Percentiles rank a stretch among this genome's conserved stretches.
These are phyloP conservation scores for Telfairia occidentalis DNA, from an alignment of 331 rosid species.

Conservation along the genomic window DNA sequence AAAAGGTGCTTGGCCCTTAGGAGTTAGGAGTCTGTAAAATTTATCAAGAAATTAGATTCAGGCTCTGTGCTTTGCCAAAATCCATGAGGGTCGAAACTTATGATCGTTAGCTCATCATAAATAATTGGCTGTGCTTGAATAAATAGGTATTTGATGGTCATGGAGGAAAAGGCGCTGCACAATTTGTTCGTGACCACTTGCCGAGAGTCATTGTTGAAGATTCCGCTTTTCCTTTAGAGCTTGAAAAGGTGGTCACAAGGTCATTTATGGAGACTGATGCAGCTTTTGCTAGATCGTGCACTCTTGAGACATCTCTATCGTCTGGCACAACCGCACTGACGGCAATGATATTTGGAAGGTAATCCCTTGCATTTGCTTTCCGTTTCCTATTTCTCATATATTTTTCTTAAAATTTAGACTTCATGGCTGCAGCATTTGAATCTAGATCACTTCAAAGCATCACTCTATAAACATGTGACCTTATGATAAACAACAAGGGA, in stretches of 20 bases:
- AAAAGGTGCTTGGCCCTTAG: not conserved
- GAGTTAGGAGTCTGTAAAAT: not conserved
- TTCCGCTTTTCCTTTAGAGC: conserved; percentile 66
- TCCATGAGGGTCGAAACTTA: not conserved
- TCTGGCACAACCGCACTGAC: conserved; percentile 94
- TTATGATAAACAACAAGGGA: not conserved
- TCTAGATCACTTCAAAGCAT: not conserved
- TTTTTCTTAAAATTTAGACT: not conserved
- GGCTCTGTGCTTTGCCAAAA: not conserved
- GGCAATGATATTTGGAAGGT: conserved; percentile 87
- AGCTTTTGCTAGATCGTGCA: conserved; percentile 55
- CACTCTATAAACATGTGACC: not conserved
- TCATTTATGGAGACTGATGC: conserved; percentile 74
- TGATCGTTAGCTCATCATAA: conserved; percentile 4
- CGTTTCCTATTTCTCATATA: not conserved
- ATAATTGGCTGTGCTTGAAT: conserved; percentile 12
- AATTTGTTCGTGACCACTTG: conserved; percentile 70
- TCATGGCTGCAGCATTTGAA: not conserved
- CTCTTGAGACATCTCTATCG: conserved; percentile 45
- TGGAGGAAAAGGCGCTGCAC: conserved; percentile 76
- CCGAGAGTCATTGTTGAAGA: conserved; percentile 77
- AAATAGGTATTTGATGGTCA: conserved; percentile 86
- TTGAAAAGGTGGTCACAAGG: conserved; percentile 76
- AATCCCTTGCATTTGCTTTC: conserved; percentile 1
- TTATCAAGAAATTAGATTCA: not conserved